phyloP scores from a whole-genome alignment of 192 early-diverging fungal genomes.

The Coemansia sp. region DNA sequence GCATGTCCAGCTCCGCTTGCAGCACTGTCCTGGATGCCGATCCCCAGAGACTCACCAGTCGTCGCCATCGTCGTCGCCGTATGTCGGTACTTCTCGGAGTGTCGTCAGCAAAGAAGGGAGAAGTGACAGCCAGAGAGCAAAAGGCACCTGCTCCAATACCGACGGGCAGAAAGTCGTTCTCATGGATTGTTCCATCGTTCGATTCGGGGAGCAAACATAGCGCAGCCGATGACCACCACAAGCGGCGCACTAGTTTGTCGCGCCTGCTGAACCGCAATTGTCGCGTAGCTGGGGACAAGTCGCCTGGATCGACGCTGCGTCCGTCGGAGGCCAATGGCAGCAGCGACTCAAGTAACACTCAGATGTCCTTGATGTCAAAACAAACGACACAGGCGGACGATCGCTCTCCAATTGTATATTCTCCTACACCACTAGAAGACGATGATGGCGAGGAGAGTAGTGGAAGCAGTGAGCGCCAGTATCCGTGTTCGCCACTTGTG shows the following conservation, averaged over 20 bases:
- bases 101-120: neutral
- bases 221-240: neutral
- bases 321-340: neutral
- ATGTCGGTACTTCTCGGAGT: slow-evolving; percentile 8
- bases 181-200: neutral
- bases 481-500: slow-evolving; percentile 9
- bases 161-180: neutral
- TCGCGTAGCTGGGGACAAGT: neutral
- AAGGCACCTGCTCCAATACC: slow-evolving; percentile 1
- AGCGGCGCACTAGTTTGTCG: neutral
- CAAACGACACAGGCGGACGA: neutral
- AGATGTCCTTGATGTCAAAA: neutral
- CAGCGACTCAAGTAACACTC: neutral
- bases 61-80: neutral
- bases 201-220: neutral
- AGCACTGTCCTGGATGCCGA: neutral
- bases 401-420: neutral
- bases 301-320: neutral
- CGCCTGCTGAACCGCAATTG: neutral
- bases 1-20: neutral
- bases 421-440: neutral
- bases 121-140: neutral
- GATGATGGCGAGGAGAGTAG: neutral
- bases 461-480: neutral
- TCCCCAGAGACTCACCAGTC: neutral